Evolutionary conservation across 495 filamentous ascomycete species (phyloP).

Genomic region (Opeltia flavorubescens): DNA sequence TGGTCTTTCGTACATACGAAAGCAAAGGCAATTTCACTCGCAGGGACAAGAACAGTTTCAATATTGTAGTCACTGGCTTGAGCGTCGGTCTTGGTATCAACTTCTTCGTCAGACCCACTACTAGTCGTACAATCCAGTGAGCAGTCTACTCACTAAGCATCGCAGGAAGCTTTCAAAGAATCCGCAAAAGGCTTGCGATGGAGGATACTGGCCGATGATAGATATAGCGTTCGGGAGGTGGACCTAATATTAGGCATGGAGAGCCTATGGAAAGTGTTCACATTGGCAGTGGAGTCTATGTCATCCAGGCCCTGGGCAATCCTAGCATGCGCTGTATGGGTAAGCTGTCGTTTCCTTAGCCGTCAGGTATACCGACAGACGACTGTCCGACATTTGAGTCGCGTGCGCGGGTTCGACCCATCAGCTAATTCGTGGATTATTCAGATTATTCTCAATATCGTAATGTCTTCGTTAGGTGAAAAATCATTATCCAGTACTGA

Average conservation of each 20-base stretch:
- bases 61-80: constrained; percentile 7
- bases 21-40: not conserved
- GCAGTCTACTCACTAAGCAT: not conserved
- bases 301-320: not conserved
- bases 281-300: not conserved
- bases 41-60: constrained; percentile 6
- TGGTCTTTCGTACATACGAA: not conserved
- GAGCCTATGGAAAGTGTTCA: constrained; percentile 4
- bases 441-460: not conserved
- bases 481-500: not conserved
- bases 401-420: no score
- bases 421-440: not conserved
- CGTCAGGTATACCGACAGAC: no score
- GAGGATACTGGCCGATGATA: not conserved
- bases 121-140: no score
- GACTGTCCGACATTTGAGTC: no score
- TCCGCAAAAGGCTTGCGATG: constrained; percentile 6
- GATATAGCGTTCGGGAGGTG: not conserved
- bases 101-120: constrained; percentile 5
- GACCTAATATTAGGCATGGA: constrained; percentile 6
- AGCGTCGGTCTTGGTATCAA: constrained; percentile 10
- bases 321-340: not conserved
- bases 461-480: not conserved
- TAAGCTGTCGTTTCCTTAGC: not conserved
- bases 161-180: constrained; percentile 12